Base-by-base conservation (phyloP, 306 rosid species). In the Sophora flavescens region DNA sequence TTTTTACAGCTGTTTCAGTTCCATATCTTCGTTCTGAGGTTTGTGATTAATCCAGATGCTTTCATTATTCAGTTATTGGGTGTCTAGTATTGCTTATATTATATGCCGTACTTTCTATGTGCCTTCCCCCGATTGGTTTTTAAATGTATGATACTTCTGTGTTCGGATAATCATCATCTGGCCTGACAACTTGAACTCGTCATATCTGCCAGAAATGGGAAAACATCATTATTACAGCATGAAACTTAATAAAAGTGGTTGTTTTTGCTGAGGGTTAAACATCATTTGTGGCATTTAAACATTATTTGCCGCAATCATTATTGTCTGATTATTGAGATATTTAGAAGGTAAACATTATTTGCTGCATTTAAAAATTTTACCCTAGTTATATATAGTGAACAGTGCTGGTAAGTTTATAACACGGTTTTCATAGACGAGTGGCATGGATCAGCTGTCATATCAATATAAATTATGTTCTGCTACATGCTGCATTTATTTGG, bases 11-110 rank as follows among this genome's bases (percentile, higher is more conserved):
- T 36, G 94, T 96, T 14, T 96, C 98, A 6, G 97, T 96, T 83
- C 98, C 99, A 14, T 96, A 96, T 87, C 98, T 96, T 65, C 97
- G 98, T 5, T 96, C 99, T 8, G 97, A 96, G 99, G 99, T 96
- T 78, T 12, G 93, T 84, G 64, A 75, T 74, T 70, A 61, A 65
- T 76, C 79, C 22, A 63, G n/a, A 26, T 15, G 30, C 60, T 66
- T 80, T 44, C 54, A 12, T 28, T 50, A 18, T 64, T 58, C 48
- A 30, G 56, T 12, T 45, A 63, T 50, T 76, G 13, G 10, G 32
- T 76, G 63, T 48, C 63, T 63, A 8, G 63, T 58, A 48, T 11
- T 74, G 51, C 54, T 60, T 16, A 62, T 74, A 70, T 22, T 67
- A 50, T 42, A 16, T 65, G 36, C 36, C 16, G 14, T 50, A 58